These are phyloP conservation scores for Coniella lustricola DNA, from an alignment of 2,329 filamentous ascomycete species.

Conservation along the genomic window DNA sequence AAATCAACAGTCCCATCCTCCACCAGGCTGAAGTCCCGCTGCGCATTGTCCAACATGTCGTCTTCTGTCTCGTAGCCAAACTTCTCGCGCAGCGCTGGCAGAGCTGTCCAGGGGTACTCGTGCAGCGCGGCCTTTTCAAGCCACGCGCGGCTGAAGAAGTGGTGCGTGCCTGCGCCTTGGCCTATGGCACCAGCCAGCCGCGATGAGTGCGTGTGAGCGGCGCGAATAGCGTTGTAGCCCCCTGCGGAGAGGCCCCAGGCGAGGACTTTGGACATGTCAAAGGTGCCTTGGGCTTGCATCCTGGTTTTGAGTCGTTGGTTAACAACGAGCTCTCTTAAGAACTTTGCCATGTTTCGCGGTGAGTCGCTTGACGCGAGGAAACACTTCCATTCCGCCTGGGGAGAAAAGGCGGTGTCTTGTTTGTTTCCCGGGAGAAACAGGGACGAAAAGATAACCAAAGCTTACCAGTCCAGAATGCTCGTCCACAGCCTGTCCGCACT, in stretches of 20 bases:
- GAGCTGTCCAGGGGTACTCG: slow-evolving; percentile 56
- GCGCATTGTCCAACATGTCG: slow-evolving; percentile 47
- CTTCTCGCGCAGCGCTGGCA: slow-evolving; percentile 52
- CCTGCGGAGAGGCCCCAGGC: slow-evolving; percentile 61
- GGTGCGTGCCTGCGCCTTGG: slow-evolving; percentile 56
- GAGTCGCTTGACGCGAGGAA: too few species aligned
- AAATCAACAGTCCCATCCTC: slow-evolving; percentile 50
- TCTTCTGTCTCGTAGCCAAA: slow-evolving; percentile 52
- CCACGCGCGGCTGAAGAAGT: slow-evolving; percentile 55
- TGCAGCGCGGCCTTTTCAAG: slow-evolving; percentile 55
- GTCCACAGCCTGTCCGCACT: slow-evolving; percentile 56
- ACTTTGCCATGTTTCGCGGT: too few species aligned
- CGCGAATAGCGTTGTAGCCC: slow-evolving; percentile 61
- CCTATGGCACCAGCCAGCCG: slow-evolving; percentile 50
- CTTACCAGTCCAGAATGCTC: slow-evolving; percentile 50
- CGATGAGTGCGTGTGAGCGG: slow-evolving; percentile 58
- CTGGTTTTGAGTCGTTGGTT: too few species aligned
- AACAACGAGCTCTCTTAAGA: too few species aligned
- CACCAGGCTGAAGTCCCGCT: slow-evolving; percentile 56
- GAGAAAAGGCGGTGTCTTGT: too few species aligned
- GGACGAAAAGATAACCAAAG: slow-evolving; percentile 26
- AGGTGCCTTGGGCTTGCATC: slow-evolving; percentile 37
- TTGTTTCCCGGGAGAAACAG: neutral
- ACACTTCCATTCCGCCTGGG: too few species aligned
- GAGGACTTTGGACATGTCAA: slow-evolving; percentile 50